Conservation (phyloP, 805 yeast genomes). For the Hanseniaspora singularis region DNA sequence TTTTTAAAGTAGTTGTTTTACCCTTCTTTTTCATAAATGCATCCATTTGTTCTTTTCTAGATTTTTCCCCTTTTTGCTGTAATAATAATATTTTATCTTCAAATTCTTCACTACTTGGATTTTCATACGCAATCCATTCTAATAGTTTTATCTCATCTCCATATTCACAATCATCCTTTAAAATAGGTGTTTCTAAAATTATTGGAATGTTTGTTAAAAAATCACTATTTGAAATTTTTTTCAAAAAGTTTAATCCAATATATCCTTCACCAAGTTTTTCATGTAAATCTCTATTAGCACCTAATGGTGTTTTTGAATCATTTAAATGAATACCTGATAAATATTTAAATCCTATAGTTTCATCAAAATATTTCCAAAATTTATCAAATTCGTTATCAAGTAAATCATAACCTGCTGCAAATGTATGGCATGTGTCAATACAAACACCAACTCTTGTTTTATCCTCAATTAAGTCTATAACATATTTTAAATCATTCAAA, state of each 20-base stretch:
- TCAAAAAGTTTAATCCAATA: constrained; percentile 72
- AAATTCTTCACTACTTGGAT: constrained; percentile 38
- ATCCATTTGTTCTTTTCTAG: constrained; percentile 55
- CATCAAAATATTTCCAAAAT: constrained; percentile 72
- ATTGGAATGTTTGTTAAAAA: constrained; percentile 60
- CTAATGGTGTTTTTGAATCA: constrained; percentile 89
- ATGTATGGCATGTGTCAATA: constrained; percentile 89
- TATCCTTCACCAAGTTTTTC: constrained; percentile 84
- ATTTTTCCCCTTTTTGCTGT: constrained; percentile 49
- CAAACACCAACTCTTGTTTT: constrained; percentile 88
- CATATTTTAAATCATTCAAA: constrained; percentile 60
- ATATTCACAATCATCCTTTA: constrained; percentile 51
- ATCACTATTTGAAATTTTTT: constrained; percentile 58
- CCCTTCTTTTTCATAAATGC: constrained; percentile 49
- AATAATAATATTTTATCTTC: constrained; percentile 38
- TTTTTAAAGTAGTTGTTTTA: constrained; percentile 22
- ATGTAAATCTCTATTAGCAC: constrained; percentile 82
- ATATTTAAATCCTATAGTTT: constrained; percentile 59
- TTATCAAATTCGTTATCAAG: constrained; percentile 45
- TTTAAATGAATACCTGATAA: constrained; percentile 75
- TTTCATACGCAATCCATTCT: constrained; percentile 50
- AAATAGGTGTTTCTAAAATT: constrained; percentile 72
- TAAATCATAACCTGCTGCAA: constrained; percentile 92
- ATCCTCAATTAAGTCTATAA: constrained; percentile 67
- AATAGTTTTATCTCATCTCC: constrained; percentile 74